Evolutionary conservation across 176 grass and related monocot species (phyloP), one percentile per base, ranked within the genome.

Genomic region (Rhynchospora tenuis): DNA sequence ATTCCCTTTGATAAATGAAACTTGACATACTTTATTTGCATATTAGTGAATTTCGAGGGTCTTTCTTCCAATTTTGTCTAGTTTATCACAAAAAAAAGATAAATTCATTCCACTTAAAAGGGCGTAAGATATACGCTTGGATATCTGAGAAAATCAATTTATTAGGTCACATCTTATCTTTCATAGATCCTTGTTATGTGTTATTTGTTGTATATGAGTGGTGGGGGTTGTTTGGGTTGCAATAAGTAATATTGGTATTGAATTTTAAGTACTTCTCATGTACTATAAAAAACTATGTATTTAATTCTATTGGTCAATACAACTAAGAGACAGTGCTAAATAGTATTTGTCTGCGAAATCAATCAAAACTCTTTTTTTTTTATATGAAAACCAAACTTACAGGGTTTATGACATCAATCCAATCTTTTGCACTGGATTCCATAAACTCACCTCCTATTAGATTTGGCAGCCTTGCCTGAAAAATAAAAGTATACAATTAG

Each of bases 381-480:
- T 50, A 67, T 45, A 38, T 47, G 33, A 26, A 64, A 54, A 12
- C 52, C 29, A 51, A 38, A 84, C 85, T 86, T 81, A 98, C 96
- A 46, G 96, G 93, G 69, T 99, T 93, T 77, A 94, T 83, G 70
- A 99, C 84, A 81, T 99, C 96, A 65, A 93, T 90, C 76, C 86
- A 89, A 60, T 93, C 80, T 33, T 91, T 84, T 1, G 91, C 80
- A 24, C 64, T 81, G 3, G 93, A 99, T 79, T 99, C 89, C 24
- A 99, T 86, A 79, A 99, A 95, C 65, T 90, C 89, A 27, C 96
- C 93, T 79, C 96, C 96, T 46, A 99, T 90, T 77, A 93, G 91
- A 85, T 91, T 90, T 46, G 93, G 88, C 9, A 99, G 84, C 89
- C 67, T 91, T 38, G 91, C 84, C 93, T 95, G 88, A 56, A 29